Base-by-base conservation (phyloP, 2,329 filamentous ascomycete genomes). In the Nemania abortiva region DNA sequence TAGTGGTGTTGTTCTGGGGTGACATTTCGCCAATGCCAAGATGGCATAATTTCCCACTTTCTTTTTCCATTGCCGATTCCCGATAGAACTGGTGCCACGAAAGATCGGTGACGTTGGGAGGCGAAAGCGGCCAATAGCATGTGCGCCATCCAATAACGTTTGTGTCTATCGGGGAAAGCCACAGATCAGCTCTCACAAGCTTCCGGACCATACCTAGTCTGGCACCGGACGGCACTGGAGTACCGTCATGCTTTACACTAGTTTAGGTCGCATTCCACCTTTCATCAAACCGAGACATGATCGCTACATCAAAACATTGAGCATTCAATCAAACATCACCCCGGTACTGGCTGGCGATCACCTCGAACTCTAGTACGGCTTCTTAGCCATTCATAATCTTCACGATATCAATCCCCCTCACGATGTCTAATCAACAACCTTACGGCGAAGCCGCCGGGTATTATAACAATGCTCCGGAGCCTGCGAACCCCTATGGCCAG, bases 401-500 rank as follows among this genome's bases (percentile, higher is more conserved):
- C 31, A 3, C 22, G 29, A 29, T 42, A 49, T 29, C 24, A n/a
- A 34, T 11, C 15, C n/a, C 22, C 39, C 11, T 20, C 39, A 52
- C 18, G 3, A 72, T 72, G 70, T 62, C 69, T 47, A 50, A 47
- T 54, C 59, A 71, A 55, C 68, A 67, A 29, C 65, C 68, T 53
- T 15, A 68, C 47, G 75, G 76, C 64, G 73, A 74, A 57, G 75
- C 73, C 31, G 66, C 66, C 49, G 59, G 69, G 42, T 77, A 77
- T 53, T 77, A 73, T 66, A 73, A 74, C 42, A 58, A 50, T 24
- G 27, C 68, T 24, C 71, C 70, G 11, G 71, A 72, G 60, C 59
- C 69, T 6, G 69, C 71, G 4, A 73, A 71, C 58, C 61, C 65
- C 3, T 69, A 69, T 22, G 66, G 57, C 37, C 66, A 71, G n/a